Conservation (phyloP, 768 basidiomycete species). For the Sarcomyxa edulis region DNA sequence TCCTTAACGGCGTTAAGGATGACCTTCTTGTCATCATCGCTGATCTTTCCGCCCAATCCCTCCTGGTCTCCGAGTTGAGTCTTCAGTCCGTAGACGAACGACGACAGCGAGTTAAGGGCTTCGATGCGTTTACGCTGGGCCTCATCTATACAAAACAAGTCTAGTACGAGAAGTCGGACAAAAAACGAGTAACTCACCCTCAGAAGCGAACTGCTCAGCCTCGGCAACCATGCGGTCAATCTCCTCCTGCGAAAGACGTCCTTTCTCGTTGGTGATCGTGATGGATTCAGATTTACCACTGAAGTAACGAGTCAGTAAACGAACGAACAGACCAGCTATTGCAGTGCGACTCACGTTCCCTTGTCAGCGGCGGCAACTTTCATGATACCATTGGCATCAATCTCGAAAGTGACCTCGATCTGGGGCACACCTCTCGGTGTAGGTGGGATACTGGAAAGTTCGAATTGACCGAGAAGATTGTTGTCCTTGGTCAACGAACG, state of each 20-base stretch:
- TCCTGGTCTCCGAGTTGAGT: conserved; percentile 81
- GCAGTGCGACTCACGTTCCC: conserved; percentile 75
- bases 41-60: conserved; percentile 86
- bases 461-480: conserved; percentile 86
- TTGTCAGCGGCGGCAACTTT: conserved; percentile 81
- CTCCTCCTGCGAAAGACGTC: conserved; percentile 82
- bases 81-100: conserved; percentile 85
- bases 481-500: conserved; percentile 88
- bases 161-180: no score
- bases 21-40: conserved; percentile 78
- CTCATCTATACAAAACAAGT: no score
- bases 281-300: conserved; percentile 85
- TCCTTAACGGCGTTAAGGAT: conserved; percentile 82
- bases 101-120: conserved; percentile 75
- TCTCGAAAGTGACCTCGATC: conserved; percentile 87
- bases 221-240: conserved; percentile 96
- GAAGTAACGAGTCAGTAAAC: no score
- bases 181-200: no score
- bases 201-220: conserved; percentile 84
- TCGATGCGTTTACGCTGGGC: conserved; percentile 80
- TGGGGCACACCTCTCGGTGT: conserved; percentile 88
- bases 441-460: conserved; percentile 85
- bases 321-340: no score
- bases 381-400: conserved; percentile 83
- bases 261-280: conserved; percentile 96